Evolutionary conservation across 2,329 filamentous ascomycete species (phyloP), one percentile per base, ranked within the genome.

Genomic region (Ciborinia camelliae): DNA sequence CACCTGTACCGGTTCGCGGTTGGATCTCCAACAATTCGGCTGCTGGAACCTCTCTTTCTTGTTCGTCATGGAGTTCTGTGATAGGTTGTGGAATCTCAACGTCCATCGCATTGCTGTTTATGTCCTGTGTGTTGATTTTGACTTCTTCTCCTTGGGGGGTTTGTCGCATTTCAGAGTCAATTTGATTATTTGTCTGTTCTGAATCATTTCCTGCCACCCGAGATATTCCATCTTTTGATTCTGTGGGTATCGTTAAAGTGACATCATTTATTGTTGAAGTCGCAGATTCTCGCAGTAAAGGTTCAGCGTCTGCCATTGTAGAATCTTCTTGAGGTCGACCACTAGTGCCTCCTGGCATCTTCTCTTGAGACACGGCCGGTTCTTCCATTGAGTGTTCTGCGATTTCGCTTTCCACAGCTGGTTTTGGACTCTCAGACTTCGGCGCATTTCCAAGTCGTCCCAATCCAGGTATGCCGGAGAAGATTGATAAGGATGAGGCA

Each of bases 361-460:
- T 28, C 9, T 50, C 45, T 26, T 39, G 32, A 3, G 37, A 23
- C 10, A 4, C 23, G 32, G 35, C 6, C 8, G 23, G 4, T 26
- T 51, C n/a, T 30, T 59, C 12, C 48, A 48, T 18, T 2, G 20
- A 8, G 8, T 26, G 47, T 45, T 59, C 28, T 35, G 41, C n/a
- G 15, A 10, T 3, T 7, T 59, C 23, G 26, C 26, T 59, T 23
- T 50, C 35, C 8, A 4, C 47, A 7, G 20, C n/a, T 45, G 62
- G 65, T 37, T 41, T 23, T 55, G 63, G 6, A 37, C 9, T 47
- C n/a, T 59, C 55, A 53, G 50, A 20, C 10, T 54, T 57, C 18
- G 61, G 54, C 54, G 65, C 65, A 54, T 55, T 58, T 50, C 61
- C 62, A 26, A 64, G 45, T 55, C 61, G 61, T 28, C 65, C 65